Evolutionary conservation across 2,329 filamentous ascomycete genomes (phyloP), one percentile per base, ranked within the genome.

Genomic region (Emericellopsis atlantica): DNA sequence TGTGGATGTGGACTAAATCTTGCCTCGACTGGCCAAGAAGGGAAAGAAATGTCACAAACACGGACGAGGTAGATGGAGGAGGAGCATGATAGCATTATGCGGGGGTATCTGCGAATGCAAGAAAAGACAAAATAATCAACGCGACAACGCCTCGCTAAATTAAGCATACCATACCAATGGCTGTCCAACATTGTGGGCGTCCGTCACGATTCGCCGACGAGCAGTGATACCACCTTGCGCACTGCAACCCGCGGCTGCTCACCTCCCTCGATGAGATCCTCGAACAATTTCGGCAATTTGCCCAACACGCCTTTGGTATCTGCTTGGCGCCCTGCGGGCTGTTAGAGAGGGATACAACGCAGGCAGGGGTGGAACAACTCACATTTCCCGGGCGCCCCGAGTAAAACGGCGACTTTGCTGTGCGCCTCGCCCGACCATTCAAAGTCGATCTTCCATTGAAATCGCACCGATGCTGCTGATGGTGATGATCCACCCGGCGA

Each of bases 381-480:
- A 84, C 80, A 85, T 53, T 72, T 74, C 7, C 62, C 66, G 1
- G 81, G 80, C 33, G 78, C 61, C 5, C 72, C 70, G 2, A 76
- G 61, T 45, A 74, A 54, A 10, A 79, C 62, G 5, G 60, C 61
- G 14, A 84, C 57, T 36, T 64, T 63, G 48, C 72, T 83, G 50
- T 72, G 70, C 5, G 77, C 80, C 52, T 85, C 81, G 6, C 81
- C 81, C 0, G 79, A 80, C 81, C 80, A 85, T 55, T 85, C 81
- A 50, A 85, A 83, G 2, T 59, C 58, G 35, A 83, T 76, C 37
- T 58, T 63, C 81, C 81, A 86, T 29, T 29, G 26, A 6, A 29
- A 29, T 43, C 69, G 64, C 2, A 85, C 59, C 22, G 74, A 67
- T 5, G 79, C 42, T 10, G 64, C 54, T 2, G 70, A 62, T 9